These are phyloP conservation scores for Phyllosticta citriasiana DNA, from an alignment of 2,329 filamentous ascomycete genomes.

Conservation along the genomic window DNA sequence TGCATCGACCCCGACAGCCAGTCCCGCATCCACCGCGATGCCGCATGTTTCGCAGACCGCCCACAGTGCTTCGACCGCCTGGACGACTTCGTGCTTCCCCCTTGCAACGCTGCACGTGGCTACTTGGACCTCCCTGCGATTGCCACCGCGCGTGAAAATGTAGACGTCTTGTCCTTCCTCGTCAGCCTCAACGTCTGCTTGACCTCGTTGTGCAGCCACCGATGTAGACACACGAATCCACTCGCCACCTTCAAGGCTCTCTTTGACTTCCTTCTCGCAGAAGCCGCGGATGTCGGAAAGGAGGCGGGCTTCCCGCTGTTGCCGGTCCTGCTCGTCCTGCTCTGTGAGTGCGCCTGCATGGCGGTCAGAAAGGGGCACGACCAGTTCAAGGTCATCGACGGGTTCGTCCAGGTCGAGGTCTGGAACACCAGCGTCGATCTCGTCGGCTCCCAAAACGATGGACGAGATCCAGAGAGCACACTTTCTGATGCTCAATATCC, in stretches of 20 bases:
- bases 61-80: not conserved
- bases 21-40: not conserved
- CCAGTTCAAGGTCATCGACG: not conserved
- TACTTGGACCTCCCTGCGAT: not conserved
- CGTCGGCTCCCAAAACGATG: not conserved
- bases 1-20: not conserved
- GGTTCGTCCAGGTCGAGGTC: not conserved
- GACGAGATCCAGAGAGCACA: not conserved
- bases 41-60: not conserved
- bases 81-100: not conserved
- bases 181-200: not conserved
- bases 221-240: not conserved
- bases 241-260: not conserved
- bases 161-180: not conserved
- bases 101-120: not conserved
- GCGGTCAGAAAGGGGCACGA: not conserved
- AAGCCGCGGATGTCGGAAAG: not conserved
- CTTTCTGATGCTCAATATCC: not conserved
- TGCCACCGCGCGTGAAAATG: not conserved
- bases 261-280: not conserved
- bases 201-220: not conserved
- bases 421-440: not conserved
- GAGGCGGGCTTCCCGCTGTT: not conserved
- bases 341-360: not conserved
- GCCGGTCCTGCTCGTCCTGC: not conserved